Evolutionary conservation across 345 rosid species (phyloP).

Genomic region (Excoecaria agallocha): DNA sequence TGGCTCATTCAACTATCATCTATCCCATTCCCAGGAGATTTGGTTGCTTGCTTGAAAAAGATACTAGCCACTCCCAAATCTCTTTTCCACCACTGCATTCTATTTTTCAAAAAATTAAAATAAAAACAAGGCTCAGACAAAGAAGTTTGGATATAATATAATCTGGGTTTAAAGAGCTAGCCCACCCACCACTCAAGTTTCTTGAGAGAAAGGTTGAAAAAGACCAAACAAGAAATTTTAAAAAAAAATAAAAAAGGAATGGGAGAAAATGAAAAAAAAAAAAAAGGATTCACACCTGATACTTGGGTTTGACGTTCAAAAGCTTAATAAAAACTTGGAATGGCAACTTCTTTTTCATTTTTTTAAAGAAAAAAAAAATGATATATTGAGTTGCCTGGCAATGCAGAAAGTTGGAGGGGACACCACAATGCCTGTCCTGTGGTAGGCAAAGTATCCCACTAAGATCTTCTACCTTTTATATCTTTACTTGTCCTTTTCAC

Average conservation of each 20-base stretch:
- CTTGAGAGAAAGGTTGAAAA: constrained; percentile 5
- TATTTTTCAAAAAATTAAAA: background rate
- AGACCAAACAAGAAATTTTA: background rate
- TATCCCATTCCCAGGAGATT: constrained; percentile 4
- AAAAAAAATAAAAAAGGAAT: background rate
- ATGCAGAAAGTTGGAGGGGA: constrained; percentile 42
- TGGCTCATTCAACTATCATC: constrained; percentile 1
- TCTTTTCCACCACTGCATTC: constrained; percentile 9
- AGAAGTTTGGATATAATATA: constrained; percentile 12
- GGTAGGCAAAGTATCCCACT: constrained; percentile 70
- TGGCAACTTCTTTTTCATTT: background rate
- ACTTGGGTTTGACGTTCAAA: constrained; percentile 38
- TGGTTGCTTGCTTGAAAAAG: constrained; percentile 14
- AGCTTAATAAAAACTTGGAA: background rate
- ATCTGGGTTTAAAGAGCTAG: constrained; percentile 2
- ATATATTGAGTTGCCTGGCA: constrained; percentile 25
- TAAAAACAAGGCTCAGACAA: constrained; percentile 8
- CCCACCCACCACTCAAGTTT: constrained; percentile 22
- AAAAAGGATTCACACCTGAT: constrained; percentile 35
- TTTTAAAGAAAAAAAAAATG: too few relatives aligned
- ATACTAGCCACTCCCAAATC: constrained; percentile 8
- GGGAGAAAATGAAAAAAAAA: background rate
- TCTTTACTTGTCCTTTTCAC: constrained; percentile 31
- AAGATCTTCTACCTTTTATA: constrained; percentile 37
- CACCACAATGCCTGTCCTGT: constrained; percentile 48